phyloP scores from a whole-genome alignment of 345 rosid genomes.

The Rubroshorea leprosula region DNA sequence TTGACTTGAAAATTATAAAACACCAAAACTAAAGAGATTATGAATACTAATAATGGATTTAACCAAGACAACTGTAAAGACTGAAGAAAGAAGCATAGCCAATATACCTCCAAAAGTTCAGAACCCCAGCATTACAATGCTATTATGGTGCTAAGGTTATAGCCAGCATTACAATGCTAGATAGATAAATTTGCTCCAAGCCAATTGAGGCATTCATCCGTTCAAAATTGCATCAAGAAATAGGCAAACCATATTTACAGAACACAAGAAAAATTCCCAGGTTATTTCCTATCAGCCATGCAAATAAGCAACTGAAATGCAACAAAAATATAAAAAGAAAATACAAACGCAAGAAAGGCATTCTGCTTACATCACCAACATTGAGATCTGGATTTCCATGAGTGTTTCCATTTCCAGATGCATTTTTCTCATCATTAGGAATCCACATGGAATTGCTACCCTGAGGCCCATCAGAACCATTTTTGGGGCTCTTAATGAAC shows the following conservation, averaged over 20 bases:
- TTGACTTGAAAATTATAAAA: background rate
- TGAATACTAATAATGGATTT: background rate
- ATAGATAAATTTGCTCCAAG: background rate
- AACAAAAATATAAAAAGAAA: conserved; percentile 2
- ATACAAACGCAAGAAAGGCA: background rate
- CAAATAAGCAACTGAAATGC: conserved; percentile 7
- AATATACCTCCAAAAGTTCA: conserved; percentile 99
- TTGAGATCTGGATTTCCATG: conserved; percentile 44
- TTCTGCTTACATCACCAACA: conserved; percentile 60
- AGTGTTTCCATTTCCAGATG: conserved; percentile 49
- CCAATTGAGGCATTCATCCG: background rate
- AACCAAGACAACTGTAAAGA: background rate
- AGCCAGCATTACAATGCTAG: background rate
- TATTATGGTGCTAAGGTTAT: background rate
- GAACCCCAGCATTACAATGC: too few species aligned
- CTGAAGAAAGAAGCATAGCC: conserved; percentile 9
- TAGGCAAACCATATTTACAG: background rate
- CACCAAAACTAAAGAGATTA: background rate
- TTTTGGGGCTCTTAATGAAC: conserved; percentile 55
- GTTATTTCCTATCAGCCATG: background rate
- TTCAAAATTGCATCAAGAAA: background rate
- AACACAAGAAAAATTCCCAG: background rate
- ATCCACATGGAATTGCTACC: conserved; percentile 53
- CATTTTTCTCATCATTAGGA: conserved; percentile 50
- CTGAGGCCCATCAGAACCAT: conserved; percentile 64